Percentiles rank a stretch among this genome's conserved stretches.
These are phyloP conservation scores for Exobasidium cylindrosporum DNA, from an alignment of 1,284 basidiomycete genomes.

Conservation along the genomic window DNA sequence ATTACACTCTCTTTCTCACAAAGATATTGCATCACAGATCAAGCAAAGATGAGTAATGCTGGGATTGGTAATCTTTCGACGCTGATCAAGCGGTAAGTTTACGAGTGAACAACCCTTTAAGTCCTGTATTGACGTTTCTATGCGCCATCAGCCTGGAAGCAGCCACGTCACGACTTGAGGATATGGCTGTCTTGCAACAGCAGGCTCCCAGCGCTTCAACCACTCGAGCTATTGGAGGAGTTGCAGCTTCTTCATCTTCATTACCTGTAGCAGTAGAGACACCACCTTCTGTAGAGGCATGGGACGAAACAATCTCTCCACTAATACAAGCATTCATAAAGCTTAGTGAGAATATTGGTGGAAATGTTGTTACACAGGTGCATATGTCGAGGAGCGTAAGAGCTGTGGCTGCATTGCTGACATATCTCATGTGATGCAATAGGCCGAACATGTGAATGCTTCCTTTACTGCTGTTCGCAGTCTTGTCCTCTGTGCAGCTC, in stretches of 20 bases:
- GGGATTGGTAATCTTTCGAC: slow-evolving; percentile 51
- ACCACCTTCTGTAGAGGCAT: slow-evolving; percentile 66
- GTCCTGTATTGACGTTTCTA: too few relatives aligned
- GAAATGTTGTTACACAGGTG: slow-evolving; percentile 61
- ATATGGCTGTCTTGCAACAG: slow-evolving; percentile 65
- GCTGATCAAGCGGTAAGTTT: slow-evolving; percentile 47
- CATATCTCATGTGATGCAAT: not conserved
- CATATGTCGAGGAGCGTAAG: slow-evolving; percentile 5
- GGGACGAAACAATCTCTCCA: slow-evolving; percentile 70
- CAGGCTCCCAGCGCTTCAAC: slow-evolving; percentile 26
- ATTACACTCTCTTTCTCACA: not conserved
- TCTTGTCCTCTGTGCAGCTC: slow-evolving; percentile 68
- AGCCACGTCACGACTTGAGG: slow-evolving; percentile 89
- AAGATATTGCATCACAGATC: too few relatives aligned
- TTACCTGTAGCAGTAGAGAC: slow-evolving; percentile 22
- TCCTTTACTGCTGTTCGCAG: slow-evolving; percentile 70
- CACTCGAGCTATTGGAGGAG: not conserved
- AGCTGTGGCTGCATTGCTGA: not conserved
- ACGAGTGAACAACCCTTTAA: not conserved
- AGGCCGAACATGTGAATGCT: slow-evolving; percentile 68
- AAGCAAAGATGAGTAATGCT: slow-evolving; percentile 35
- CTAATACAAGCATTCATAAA: slow-evolving; percentile 72
- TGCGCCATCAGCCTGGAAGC: slow-evolving; percentile 74
- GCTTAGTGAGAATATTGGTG: slow-evolving; percentile 72
- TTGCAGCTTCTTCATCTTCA: not conserved